Conservation (phyloP, 2,329 filamentous ascomycete species). For the Hymenoscyphus repandus region DNA sequence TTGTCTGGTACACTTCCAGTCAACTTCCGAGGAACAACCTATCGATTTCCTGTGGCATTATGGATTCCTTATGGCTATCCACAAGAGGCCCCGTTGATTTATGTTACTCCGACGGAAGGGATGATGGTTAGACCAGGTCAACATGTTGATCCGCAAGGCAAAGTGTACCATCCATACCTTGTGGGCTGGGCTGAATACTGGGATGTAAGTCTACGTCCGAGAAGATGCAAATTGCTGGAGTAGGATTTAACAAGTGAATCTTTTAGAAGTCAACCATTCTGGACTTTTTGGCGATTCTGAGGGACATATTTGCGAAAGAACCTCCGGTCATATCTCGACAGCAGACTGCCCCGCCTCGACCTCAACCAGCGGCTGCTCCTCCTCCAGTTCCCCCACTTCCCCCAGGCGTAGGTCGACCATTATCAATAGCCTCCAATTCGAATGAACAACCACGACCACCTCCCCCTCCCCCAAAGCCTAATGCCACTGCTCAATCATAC, state of each 20-base stretch:
- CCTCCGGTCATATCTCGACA: constrained; percentile 80
- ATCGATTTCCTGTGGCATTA: constrained; percentile 85
- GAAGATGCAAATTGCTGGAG: not conserved
- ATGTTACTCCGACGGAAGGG: constrained; percentile 80
- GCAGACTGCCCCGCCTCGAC: constrained; percentile 38
- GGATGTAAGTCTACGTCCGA: constrained; percentile 62
- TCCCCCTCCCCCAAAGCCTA: constrained; percentile 31
- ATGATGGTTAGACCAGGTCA: constrained; percentile 92
- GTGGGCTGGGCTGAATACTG: constrained; percentile 84
- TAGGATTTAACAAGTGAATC: not conserved
- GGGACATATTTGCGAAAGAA: constrained; percentile 89
- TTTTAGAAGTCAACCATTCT: constrained; percentile 71
- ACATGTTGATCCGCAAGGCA: constrained; percentile 88
- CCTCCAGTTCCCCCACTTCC: constrained; percentile 70
- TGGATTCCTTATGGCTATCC: constrained; percentile 94
- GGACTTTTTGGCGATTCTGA: constrained; percentile 76
- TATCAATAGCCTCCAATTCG: constrained; percentile 29
- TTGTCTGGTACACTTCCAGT: constrained; percentile 88
- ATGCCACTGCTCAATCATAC: constrained; percentile 14
- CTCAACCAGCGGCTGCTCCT: constrained; percentile 39
- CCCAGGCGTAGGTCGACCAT: constrained; percentile 53
- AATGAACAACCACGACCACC: constrained; percentile 28
- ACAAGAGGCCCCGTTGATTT: constrained; percentile 75
- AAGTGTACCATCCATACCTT: constrained; percentile 92
- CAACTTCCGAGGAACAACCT: constrained; percentile 79